Evolutionary conservation across 208 protist genomes (phyloP).

Genomic region (Borovskyia barvae): DNA sequence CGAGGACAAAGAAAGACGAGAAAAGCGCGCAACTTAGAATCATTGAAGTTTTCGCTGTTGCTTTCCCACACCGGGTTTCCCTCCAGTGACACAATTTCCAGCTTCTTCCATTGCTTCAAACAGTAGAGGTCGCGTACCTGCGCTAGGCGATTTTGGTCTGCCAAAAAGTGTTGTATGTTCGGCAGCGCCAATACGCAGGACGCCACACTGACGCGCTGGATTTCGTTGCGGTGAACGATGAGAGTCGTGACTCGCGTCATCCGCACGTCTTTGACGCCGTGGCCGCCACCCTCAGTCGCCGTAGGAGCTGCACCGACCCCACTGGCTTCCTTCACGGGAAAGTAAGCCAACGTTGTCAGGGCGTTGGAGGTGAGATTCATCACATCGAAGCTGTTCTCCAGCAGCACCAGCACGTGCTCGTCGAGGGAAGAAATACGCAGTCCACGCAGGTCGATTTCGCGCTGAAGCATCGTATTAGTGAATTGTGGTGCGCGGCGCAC

Average conservation of each 20-base stretch:
- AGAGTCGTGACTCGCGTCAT: slow-evolving; percentile 73
- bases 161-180: slow-evolving; percentile 67
- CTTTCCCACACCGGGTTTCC: slow-evolving; percentile 59
- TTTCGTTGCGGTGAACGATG: slow-evolving; percentile 75
- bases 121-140: slow-evolving; percentile 61
- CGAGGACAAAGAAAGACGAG: slow-evolving; percentile 77
- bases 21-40: slow-evolving; percentile 66
- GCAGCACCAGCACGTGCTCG: slow-evolving; percentile 55
- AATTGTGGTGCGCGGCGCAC: slow-evolving; percentile 83
- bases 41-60: slow-evolving; percentile 39
- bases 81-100: slow-evolving; percentile 74
- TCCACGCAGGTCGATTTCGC: slow-evolving; percentile 84
- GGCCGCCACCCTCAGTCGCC: too few species aligned
- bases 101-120: slow-evolving; percentile 65
- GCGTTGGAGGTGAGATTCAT: slow-evolving; percentile 84
- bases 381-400: slow-evolving; percentile 83
- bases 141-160: slow-evolving; percentile 69
- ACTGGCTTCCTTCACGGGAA: slow-evolving; percentile 29
- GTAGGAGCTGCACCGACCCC: too few species aligned
- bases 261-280: slow-evolving; percentile 14
- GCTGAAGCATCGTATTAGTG: slow-evolving; percentile 77
- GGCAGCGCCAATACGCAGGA: slow-evolving; percentile 73
- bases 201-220: slow-evolving; percentile 74
- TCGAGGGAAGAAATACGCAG: slow-evolving; percentile 77
- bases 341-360: slow-evolving; percentile 75